Evolutionary conservation across 2,329 filamentous ascomycete species (phyloP).

Genomic region (Colletotrichum sojae): DNA sequence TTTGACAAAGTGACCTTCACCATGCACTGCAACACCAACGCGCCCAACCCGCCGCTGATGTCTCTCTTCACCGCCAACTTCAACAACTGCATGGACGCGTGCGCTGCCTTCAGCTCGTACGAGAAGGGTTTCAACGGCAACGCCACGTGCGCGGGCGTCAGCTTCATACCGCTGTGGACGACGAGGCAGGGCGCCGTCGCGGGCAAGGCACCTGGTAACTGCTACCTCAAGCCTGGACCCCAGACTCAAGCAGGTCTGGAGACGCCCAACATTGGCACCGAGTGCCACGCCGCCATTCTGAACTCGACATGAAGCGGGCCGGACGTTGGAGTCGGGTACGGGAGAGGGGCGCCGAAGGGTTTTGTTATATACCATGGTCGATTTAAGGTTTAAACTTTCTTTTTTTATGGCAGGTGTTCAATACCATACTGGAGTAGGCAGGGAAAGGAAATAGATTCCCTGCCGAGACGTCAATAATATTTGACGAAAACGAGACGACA

Average conservation of each 20-base stretch:
- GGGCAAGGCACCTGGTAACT: constrained; percentile 59
- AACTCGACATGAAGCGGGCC: constrained; percentile 1
- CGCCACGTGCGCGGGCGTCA: constrained; percentile 51
- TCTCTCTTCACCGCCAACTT: constrained; percentile 60
- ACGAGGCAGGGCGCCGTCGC: constrained; percentile 50
- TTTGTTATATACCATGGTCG: constrained; percentile 22
- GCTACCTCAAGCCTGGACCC: constrained; percentile 59
- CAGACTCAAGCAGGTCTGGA: constrained; percentile 49
- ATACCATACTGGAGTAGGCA: too few relatives aligned
- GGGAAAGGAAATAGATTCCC: too few relatives aligned
- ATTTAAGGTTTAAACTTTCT: not conserved
- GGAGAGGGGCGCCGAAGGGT: not conserved
- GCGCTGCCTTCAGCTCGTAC: constrained; percentile 51
- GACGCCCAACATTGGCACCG: constrained; percentile 50
- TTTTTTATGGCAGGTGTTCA: too few relatives aligned
- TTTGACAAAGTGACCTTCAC: constrained; percentile 54
- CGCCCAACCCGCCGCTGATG: constrained; percentile 53
- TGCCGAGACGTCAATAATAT: too few relatives aligned
- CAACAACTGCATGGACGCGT: constrained; percentile 63
- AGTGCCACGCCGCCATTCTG: constrained; percentile 54
- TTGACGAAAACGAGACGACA: too few relatives aligned
- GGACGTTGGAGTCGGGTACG: not conserved
- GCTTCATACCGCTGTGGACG: constrained; percentile 61
- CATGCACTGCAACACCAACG: constrained; percentile 61
- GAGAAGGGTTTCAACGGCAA: constrained; percentile 34